These are phyloP conservation scores for Boletus sp. DNA, from an alignment of 768 basidiomycete species.

Conservation along the genomic window DNA sequence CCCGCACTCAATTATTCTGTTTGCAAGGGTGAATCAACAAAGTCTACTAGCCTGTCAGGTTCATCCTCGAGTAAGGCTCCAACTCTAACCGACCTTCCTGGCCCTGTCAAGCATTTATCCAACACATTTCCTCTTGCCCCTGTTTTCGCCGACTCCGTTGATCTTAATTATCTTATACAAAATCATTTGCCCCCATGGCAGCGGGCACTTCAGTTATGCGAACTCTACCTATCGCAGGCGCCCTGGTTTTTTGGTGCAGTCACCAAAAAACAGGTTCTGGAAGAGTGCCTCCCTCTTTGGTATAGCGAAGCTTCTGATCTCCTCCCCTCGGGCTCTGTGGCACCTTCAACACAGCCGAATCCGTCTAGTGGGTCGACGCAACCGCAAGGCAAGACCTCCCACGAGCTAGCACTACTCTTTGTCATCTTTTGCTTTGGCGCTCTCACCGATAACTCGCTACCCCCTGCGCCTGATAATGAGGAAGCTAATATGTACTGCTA, in stretches of 20 bases:
- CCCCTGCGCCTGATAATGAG: slow-evolving; percentile 50
- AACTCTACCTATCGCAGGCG: slow-evolving; percentile 75
- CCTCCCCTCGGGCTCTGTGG: slow-evolving; percentile 25
- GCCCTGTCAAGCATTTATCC: slow-evolving; percentile 28
- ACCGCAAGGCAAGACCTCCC: slow-evolving; percentile 37
- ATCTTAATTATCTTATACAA: slow-evolving; percentile 46
- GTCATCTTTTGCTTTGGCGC: slow-evolving; percentile 64
- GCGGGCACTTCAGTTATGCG: slow-evolving; percentile 56
- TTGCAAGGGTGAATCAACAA: slow-evolving; percentile 25
- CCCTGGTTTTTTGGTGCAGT: slow-evolving; percentile 81
- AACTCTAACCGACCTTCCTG: slow-evolving; percentile 21
- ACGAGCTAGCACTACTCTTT: slow-evolving; percentile 63
- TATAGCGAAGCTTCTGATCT: slow-evolving; percentile 48
- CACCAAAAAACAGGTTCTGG: slow-evolving; percentile 57
- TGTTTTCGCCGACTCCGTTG: slow-evolving; percentile 33
- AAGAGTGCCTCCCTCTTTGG: slow-evolving; percentile 66
- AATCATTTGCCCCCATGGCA: slow-evolving; percentile 57
- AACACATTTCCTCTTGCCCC: slow-evolving; percentile 51
- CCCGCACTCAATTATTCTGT: not conserved
- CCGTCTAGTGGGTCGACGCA: slow-evolving; percentile 6
- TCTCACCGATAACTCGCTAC: slow-evolving; percentile 52
- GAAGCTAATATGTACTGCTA: slow-evolving; percentile 55
- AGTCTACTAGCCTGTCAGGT: not conserved
- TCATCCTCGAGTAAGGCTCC: not conserved
- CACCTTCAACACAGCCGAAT: slow-evolving; percentile 13